These are phyloP conservation scores for Oryza meridionalis DNA, from an alignment of 176 grass and related monocot genomes.

Conservation along the genomic window DNA sequence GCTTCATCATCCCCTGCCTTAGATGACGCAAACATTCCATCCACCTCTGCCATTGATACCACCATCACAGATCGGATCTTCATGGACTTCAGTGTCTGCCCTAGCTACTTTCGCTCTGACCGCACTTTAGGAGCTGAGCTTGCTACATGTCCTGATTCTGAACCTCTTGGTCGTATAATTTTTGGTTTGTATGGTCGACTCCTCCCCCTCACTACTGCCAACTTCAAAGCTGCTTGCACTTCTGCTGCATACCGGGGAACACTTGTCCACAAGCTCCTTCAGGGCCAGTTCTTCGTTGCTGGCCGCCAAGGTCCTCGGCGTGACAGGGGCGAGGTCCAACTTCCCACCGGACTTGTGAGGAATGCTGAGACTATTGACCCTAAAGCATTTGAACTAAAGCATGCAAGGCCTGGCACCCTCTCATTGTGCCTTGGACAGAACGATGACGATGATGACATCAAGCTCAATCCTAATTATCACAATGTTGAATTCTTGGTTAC, in stretches of 20 bases:
- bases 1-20: constrained; percentile 40
- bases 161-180: constrained; percentile 82
- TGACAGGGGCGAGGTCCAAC: constrained; percentile 81
- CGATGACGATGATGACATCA: constrained; percentile 78
- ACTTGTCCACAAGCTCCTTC: constrained; percentile 83
- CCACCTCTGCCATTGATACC: constrained; percentile 45
- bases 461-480: constrained; percentile 79
- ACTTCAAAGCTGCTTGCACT: constrained; percentile 78
- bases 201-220: constrained; percentile 70
- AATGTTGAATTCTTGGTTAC: constrained; percentile 98
- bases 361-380: constrained; percentile 75
- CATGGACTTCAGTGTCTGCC: constrained; percentile 92
- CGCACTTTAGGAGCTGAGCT: constrained; percentile 73
- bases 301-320: constrained; percentile 70
- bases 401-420: constrained; percentile 76
- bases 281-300: constrained; percentile 85
- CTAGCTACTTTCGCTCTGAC: constrained; percentile 79
- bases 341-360: constrained; percentile 59
- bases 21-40: constrained; percentile 41
- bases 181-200: constrained; percentile 90
- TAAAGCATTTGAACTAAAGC: constrained; percentile 79
- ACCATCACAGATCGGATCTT: constrained; percentile 81
- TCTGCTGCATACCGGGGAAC: constrained; percentile 78
- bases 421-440: constrained; percentile 89
- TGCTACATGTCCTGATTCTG: constrained; percentile 79